Conservation (phyloP, 139 green algal genomes). For the Micromonas commoda region DNA sequence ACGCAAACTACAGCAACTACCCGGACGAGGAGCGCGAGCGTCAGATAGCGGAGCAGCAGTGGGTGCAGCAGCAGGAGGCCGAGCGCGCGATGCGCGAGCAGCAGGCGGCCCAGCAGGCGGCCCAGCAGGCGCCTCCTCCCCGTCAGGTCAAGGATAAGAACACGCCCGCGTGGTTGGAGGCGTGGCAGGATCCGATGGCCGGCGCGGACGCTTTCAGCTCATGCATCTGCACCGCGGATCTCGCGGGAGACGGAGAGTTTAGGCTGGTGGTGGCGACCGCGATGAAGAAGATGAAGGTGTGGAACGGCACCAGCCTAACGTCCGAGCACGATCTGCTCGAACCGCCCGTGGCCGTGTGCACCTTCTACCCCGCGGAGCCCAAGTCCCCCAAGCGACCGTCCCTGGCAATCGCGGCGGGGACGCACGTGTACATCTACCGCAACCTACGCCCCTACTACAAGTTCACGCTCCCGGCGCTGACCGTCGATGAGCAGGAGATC, state of each 20-base stretch:
- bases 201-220: constrained; percentile 44
- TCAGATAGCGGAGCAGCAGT: no score
- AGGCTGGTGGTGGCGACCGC: constrained; percentile 55
- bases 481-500: constrained; percentile 47
- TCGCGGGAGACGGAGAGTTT: constrained; percentile 62
- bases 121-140: background rate
- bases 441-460: constrained; percentile 67
- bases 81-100: no score
- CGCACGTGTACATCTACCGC: constrained; percentile 64
- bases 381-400: constrained; percentile 1
- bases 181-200: constrained; percentile 47
- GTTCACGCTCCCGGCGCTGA: constrained; percentile 52
- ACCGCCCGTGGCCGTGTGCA: constrained; percentile 44
- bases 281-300: constrained; percentile 64
- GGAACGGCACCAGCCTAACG: constrained; percentile 52
- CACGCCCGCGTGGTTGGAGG: constrained; percentile 35
- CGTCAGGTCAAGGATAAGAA: background rate
- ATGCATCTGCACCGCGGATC: constrained; percentile 51
- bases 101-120: no score
- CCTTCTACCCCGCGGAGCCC: constrained; percentile 42
- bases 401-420: constrained; percentile 55
- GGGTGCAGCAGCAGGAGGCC: no score
- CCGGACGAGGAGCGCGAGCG: no score
- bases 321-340: constrained; percentile 56
- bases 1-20: no score